Evolutionary conservation across 208 protist species (phyloP).

Genomic region (Crithidia bombi): DNA sequence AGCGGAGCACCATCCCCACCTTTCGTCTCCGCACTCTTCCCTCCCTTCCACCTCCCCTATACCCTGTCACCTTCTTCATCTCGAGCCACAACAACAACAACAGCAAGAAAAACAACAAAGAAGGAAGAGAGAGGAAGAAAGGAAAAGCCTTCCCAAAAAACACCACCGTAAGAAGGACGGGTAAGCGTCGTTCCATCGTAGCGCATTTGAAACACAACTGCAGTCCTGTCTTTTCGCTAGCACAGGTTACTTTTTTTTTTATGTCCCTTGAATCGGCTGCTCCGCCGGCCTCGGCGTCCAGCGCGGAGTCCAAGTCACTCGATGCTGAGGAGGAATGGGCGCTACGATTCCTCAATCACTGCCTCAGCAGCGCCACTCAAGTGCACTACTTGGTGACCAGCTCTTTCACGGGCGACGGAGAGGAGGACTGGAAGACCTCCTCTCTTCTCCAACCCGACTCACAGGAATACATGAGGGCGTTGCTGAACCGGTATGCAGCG

Average conservation of each 20-base stretch:
- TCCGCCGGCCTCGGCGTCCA: no score
- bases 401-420: constrained; percentile 38
- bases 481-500: constrained; percentile 55
- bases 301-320: neutral
- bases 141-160: neutral
- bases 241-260: no score
- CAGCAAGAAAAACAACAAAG: neutral
- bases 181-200: no score
- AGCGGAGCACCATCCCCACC: no score
- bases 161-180: no score
- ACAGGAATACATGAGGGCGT: constrained; percentile 58
- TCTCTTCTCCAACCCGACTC: constrained; percentile 49
- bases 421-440: constrained; percentile 29
- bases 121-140: neutral
- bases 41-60: no score
- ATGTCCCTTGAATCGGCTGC: no score
- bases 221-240: no score
- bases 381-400: constrained; percentile 67
- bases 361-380: constrained; percentile 48
- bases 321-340: constrained; percentile 23
- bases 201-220: no score
- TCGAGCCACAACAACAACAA: neutral
- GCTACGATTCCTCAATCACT: constrained; percentile 67
- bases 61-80: neutral
- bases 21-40: no score